phyloP scores from a whole-genome alignment of 2,329 filamentous ascomycete genomes.

The Nemania sp. region DNA sequence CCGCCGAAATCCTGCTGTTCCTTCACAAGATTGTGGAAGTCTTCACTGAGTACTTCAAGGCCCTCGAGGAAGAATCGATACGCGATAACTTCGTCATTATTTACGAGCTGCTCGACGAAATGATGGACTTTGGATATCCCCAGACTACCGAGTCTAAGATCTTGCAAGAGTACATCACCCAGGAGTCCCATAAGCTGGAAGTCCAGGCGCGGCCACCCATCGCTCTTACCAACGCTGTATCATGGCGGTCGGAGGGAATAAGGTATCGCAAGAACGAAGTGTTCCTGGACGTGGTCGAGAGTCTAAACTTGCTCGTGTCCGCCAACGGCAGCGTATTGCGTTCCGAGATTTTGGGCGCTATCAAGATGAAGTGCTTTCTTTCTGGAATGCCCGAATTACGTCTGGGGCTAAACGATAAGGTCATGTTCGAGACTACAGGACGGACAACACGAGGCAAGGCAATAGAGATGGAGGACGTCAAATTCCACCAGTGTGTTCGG shows the following conservation, averaged over 20 bases:
- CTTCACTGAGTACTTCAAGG: conserved; percentile 99
- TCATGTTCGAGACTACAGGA: conserved; percentile 98
- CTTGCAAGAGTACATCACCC: conserved; percentile 97
- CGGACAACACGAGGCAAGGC: conserved; percentile 92
- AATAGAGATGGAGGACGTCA: conserved; percentile 99
- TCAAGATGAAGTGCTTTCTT: conserved; percentile 99
- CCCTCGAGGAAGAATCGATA: conserved; percentile 97
- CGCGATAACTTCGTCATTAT: conserved; percentile 99
- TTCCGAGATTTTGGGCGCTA: conserved; percentile 92
- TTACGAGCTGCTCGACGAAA: conserved; percentile 97
- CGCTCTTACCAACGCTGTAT: conserved; percentile 96
- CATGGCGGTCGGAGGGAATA: conserved; percentile 97
- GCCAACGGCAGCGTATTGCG: conserved; percentile 93
- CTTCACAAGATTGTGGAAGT: conserved; percentile 98
- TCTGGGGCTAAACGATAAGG: conserved; percentile 95
- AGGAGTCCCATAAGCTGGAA: conserved; percentile 98
- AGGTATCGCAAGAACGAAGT: conserved; percentile 99
- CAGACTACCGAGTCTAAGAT: conserved; percentile 99
- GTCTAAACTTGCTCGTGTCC: conserved; percentile 91
- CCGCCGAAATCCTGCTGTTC: conserved; percentile 96
- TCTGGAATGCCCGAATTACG: conserved; percentile 97
- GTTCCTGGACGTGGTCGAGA: conserved; percentile 96
- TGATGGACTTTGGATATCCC: conserved; percentile 99
- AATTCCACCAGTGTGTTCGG: conserved; percentile 97
- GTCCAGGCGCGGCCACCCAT: conserved; percentile 95